phyloP scores from a whole-genome alignment of 495 filamentous ascomycete genomes.

The Penicillium odoratum region DNA sequence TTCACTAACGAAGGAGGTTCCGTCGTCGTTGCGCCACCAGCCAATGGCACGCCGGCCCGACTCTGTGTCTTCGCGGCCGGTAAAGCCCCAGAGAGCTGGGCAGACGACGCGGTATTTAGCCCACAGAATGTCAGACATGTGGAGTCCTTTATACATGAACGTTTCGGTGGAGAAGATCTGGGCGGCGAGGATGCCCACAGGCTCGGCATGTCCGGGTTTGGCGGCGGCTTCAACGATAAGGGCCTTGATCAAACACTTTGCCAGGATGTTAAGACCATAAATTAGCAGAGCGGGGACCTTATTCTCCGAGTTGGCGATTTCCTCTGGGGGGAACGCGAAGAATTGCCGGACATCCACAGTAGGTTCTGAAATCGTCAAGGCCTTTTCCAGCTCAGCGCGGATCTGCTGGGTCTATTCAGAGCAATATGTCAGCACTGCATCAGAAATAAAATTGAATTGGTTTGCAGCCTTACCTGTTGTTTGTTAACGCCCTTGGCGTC shows the following conservation, averaged over 20 bases:
- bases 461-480: conserved; percentile 35
- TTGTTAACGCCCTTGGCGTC: conserved; percentile 63
- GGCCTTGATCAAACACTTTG: conserved; percentile 74
- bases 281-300: conserved; percentile 70
- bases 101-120: conserved; percentile 82
- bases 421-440: conserved; percentile 12
- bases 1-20: conserved; percentile 57
- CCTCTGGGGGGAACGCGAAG: conserved; percentile 56
- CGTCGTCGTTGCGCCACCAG: conserved; percentile 62
- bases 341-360: conserved; percentile 67
- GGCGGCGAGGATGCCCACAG: conserved; percentile 73
- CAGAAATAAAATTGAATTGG: neutral
- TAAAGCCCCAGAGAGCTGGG: conserved; percentile 84
- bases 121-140: conserved; percentile 82
- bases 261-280: conserved; percentile 79
- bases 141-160: conserved; percentile 67
- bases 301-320: conserved; percentile 53
- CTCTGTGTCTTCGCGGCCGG: conserved; percentile 71
- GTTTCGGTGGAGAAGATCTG: conserved; percentile 68
- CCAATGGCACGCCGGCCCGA: conserved; percentile 68
- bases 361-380: conserved; percentile 48
- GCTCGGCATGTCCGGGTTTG: conserved; percentile 71
- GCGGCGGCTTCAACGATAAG: conserved; percentile 73
- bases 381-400: conserved; percentile 44
- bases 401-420: conserved; percentile 48